Conservation (phyloP, 2,329 filamentous ascomycete genomes). For the Cladosporium sp. region DNA sequence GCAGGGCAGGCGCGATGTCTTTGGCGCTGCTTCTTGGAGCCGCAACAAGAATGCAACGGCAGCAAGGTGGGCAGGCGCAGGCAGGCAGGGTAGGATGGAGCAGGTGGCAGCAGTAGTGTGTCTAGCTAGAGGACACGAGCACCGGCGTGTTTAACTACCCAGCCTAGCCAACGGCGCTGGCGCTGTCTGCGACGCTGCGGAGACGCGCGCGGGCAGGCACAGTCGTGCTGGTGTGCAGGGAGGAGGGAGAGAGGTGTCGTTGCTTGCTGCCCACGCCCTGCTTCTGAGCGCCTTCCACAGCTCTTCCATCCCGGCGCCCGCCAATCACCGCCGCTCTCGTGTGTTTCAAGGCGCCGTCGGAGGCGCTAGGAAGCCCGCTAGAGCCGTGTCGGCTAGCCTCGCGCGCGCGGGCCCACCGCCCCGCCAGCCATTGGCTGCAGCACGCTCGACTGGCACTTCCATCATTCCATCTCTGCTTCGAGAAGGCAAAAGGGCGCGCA, state of each 20-base stretch:
- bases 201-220: neutral
- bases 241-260: neutral
- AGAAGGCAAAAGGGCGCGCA: neutral
- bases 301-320: conserved; percentile 4
- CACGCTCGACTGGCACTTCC: neutral
- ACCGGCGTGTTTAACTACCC: conserved; percentile 4
- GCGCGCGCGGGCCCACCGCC: neutral
- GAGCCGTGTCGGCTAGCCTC: neutral
- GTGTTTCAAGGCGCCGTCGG: neutral
- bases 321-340: neutral
- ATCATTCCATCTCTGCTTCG: conserved; percentile 3
- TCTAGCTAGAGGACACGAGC: neutral
- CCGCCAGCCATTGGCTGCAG: neutral
- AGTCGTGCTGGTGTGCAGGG: neutral
- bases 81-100: neutral
- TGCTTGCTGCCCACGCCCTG: neutral
- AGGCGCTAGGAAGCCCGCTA: conserved; percentile 1
- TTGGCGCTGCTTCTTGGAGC: neutral
- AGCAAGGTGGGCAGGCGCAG: neutral
- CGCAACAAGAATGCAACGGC: too few relatives aligned
- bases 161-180: neutral
- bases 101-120: neutral
- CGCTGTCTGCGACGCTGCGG: neutral
- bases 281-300: conserved; percentile 6
- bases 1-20: neutral